Percentiles rank a stretch among this genome's conserved stretches.
These are phyloP conservation scores for Leptodontidium sp. DNA, from an alignment of 2,329 filamentous ascomycete species.

Conservation along the genomic window DNA sequence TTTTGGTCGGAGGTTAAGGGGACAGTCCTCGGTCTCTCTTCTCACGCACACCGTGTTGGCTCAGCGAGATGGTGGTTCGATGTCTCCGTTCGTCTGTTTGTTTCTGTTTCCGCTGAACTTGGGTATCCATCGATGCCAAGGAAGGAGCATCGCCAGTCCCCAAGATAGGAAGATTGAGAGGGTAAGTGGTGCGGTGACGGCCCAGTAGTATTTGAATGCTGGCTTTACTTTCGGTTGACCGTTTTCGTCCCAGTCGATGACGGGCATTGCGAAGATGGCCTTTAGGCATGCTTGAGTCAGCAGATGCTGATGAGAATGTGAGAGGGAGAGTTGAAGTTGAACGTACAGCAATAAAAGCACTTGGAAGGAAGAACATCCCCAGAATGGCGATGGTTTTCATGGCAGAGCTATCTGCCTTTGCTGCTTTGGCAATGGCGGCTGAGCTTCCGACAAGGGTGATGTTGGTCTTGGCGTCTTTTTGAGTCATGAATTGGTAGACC, in stretches of 20 bases:
- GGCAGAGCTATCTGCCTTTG: slow-evolving; percentile 41
- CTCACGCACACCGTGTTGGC: too few species aligned
- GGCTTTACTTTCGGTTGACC: slow-evolving; percentile 16
- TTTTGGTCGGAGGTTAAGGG: not conserved
- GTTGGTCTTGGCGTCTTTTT: slow-evolving; percentile 35
- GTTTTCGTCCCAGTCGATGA: slow-evolving; percentile 21
- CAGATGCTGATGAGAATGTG: too few species aligned
- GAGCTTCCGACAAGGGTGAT: slow-evolving; percentile 27
- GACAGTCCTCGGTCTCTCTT: too few species aligned
- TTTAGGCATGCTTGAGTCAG: not conserved
- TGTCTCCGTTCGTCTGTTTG: not conserved
- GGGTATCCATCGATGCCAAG: slow-evolving; percentile 41
- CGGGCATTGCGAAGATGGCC: slow-evolving; percentile 28
- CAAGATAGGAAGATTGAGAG: slow-evolving; percentile 19
- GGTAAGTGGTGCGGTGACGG: slow-evolving; percentile 23
- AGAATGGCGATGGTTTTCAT: slow-evolving; percentile 63
- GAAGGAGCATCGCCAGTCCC: slow-evolving; percentile 20
- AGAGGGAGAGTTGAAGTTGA: too few species aligned
- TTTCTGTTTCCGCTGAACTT: not conserved
- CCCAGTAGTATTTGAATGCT: slow-evolving; percentile 30
- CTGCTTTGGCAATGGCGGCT: slow-evolving; percentile 27
- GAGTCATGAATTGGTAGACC: slow-evolving; percentile 33
- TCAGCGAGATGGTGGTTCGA: not conserved
- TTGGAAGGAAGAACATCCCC: slow-evolving; percentile 36
- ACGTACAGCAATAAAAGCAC: slow-evolving; percentile 37